phyloP scores from a whole-genome alignment of 108 stramenopile genomes.

The Epipyxis sp. region DNA sequence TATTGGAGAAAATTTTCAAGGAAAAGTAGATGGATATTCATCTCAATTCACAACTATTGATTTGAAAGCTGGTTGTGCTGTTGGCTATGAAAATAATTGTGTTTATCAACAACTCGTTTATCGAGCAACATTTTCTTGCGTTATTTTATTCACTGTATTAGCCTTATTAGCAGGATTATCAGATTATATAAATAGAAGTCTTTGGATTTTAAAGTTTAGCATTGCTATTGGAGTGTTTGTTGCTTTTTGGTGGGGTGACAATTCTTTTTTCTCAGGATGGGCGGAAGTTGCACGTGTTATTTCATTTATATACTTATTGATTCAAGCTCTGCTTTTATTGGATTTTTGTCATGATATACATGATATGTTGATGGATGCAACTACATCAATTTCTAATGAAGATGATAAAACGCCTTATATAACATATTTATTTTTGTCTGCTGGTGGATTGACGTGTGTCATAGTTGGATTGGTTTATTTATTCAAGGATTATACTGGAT shows the following conservation, averaged over 20 bases:
- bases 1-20: background rate
- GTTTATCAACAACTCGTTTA: conserved; percentile 29
- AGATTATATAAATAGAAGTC: conserved; percentile 10
- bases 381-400: background rate
- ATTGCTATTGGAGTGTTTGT: background rate
- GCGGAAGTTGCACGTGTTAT: conserved; percentile 9
- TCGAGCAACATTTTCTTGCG: conserved; percentile 15
- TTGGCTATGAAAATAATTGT: background rate
- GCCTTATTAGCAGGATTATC: background rate
- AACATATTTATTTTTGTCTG: background rate
- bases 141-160: background rate
- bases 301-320: conserved; percentile 13
- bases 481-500: conserved; percentile 4
- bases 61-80: background rate
- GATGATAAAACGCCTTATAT: background rate
- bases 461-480: conserved; percentile 19
- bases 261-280: conserved; percentile 19
- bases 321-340: conserved; percentile 12
- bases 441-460: background rate
- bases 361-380: background rate
- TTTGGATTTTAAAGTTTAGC: conserved; percentile 13
- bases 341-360: conserved; percentile 21
- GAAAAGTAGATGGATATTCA: background rate
- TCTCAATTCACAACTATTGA: background rate
- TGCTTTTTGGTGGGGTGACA: conserved; percentile 31